phyloP scores from a whole-genome alignment of 805 yeast species.

The Kuraishia piskuri region DNA sequence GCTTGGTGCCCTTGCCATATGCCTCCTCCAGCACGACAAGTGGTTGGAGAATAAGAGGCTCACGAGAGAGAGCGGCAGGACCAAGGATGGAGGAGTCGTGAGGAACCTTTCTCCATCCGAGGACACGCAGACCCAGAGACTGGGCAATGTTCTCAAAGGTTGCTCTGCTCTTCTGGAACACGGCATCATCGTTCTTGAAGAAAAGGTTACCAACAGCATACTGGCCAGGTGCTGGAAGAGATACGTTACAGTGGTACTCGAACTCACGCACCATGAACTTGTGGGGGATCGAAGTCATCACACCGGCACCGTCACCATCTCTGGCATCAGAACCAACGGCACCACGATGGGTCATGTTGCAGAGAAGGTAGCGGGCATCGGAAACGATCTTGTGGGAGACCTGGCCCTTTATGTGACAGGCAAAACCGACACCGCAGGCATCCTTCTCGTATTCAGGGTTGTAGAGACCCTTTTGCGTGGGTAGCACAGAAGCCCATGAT shows the following conservation, averaged over 20 bases:
- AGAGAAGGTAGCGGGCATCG: slow-evolving; percentile 78
- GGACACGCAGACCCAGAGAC: slow-evolving; percentile 67
- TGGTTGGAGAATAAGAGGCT: slow-evolving; percentile 91
- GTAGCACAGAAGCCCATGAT: slow-evolving; percentile 90
- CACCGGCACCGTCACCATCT: slow-evolving; percentile 99
- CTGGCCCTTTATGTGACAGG: slow-evolving; percentile 85
- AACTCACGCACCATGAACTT: slow-evolving; percentile 81
- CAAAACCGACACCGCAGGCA: slow-evolving; percentile 98
- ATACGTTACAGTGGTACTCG: slow-evolving; percentile 54
- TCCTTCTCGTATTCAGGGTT: slow-evolving; percentile 93
- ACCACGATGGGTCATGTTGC: slow-evolving; percentile 99
- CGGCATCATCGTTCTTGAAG: slow-evolving; percentile 68
- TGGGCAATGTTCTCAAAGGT: slow-evolving; percentile 78
- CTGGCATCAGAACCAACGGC: slow-evolving; percentile 94
- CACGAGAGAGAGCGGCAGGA: slow-evolving; percentile 89
- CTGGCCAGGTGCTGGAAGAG: slow-evolving; percentile 72
- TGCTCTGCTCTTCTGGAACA: slow-evolving; percentile 57
- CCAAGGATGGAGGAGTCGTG: slow-evolving; percentile 92
- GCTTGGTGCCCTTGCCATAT: slow-evolving; percentile 28
- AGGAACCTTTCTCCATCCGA: slow-evolving; percentile 95
- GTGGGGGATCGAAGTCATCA: slow-evolving; percentile 87
- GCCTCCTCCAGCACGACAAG: slow-evolving; percentile 61
- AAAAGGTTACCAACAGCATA: slow-evolving; percentile 94
- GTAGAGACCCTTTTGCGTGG: slow-evolving; percentile 81
- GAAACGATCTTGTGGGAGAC: slow-evolving; percentile 87